These are phyloP conservation scores for Suhomyces xylopsoci DNA, from an alignment of 805 yeast genomes.

Conservation along the genomic window DNA sequence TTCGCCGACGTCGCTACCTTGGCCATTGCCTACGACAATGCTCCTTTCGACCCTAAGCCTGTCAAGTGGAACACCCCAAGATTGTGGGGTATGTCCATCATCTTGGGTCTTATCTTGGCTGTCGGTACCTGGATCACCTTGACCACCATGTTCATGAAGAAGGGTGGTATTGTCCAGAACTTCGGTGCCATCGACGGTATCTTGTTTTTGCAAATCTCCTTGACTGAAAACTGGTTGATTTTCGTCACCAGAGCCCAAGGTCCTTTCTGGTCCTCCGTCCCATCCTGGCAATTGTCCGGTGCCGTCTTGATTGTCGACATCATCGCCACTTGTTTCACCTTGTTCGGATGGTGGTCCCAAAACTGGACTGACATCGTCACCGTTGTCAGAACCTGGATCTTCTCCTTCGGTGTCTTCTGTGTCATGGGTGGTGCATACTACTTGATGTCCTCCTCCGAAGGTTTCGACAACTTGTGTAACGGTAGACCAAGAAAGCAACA, in stretches of 20 bases:
- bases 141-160: slow-evolving; percentile 87
- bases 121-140: slow-evolving; percentile 92
- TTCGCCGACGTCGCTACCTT: slow-evolving; percentile 97
- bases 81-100: slow-evolving; percentile 94
- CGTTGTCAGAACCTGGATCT: slow-evolving; percentile 90
- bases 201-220: slow-evolving; percentile 87
- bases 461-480: slow-evolving; percentile 80
- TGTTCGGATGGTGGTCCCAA: slow-evolving; percentile 98
- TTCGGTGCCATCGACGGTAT: slow-evolving; percentile 90
- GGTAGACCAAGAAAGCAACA: slow-evolving; percentile 65
- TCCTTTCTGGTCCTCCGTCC: slow-evolving; percentile 96
- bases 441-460: slow-evolving; percentile 79
- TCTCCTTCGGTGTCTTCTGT: slow-evolving; percentile 97
- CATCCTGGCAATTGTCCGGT: slow-evolving; percentile 96
- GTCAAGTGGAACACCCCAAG: slow-evolving; percentile 97
- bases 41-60: slow-evolving; percentile 90
- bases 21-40: slow-evolving; percentile 96
- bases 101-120: slow-evolving; percentile 84
- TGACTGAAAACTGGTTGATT: slow-evolving; percentile 96
- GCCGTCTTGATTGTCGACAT: slow-evolving; percentile 89
- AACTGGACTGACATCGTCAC: slow-evolving; percentile 96
- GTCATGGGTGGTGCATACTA: slow-evolving; percentile 95
- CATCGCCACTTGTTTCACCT: slow-evolving; percentile 86
- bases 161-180: slow-evolving; percentile 94
- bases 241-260: slow-evolving; percentile 96